phyloP scores from a whole-genome alignment of 768 basidiomycete genomes.

The Cystofilobasidium capitatum region DNA sequence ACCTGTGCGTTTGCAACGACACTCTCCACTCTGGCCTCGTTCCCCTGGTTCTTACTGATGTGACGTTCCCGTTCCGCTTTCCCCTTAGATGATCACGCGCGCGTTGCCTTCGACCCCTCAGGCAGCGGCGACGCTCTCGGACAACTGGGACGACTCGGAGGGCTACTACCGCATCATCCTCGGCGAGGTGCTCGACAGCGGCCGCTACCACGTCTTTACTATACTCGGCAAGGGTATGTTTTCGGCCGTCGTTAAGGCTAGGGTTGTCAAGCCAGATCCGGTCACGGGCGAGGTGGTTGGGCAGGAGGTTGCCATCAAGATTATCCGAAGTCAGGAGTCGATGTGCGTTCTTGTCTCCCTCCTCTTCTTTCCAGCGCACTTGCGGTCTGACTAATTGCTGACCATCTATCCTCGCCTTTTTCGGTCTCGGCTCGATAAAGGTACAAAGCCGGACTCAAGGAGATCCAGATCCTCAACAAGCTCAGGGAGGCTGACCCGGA shows the following conservation, averaged over 20 bases:
- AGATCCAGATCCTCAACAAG: constrained; percentile 78
- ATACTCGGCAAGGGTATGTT: constrained; percentile 99
- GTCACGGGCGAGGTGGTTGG: constrained; percentile 49
- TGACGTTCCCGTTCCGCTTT: not conserved
- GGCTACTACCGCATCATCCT: constrained; percentile 92
- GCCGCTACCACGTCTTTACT: constrained; percentile 87
- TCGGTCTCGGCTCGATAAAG: constrained; percentile 42
- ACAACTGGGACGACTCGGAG: constrained; percentile 85
- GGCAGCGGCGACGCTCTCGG: constrained; percentile 50
- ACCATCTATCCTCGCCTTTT: constrained; percentile 1
- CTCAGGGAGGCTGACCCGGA: constrained; percentile 82
- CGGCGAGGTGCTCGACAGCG: constrained; percentile 85
- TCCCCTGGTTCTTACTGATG: not conserved
- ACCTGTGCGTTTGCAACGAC: constrained; percentile 12
- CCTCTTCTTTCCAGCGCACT: not conserved
- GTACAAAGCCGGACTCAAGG: constrained; percentile 90
- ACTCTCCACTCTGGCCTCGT: not conserved
- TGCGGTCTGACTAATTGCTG: not conserved
- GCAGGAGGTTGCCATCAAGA: constrained; percentile 92
- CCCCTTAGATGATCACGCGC: constrained; percentile 34
- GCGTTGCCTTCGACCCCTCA: constrained; percentile 46
- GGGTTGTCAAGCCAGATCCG: constrained; percentile 50
- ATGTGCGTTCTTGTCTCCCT: constrained; percentile 58
- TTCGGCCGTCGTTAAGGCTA: constrained; percentile 85
- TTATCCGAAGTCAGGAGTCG: constrained; percentile 86